Conservation (phyloP, 352 stramenopile species). For the Globisporangium echinulatum region DNA sequence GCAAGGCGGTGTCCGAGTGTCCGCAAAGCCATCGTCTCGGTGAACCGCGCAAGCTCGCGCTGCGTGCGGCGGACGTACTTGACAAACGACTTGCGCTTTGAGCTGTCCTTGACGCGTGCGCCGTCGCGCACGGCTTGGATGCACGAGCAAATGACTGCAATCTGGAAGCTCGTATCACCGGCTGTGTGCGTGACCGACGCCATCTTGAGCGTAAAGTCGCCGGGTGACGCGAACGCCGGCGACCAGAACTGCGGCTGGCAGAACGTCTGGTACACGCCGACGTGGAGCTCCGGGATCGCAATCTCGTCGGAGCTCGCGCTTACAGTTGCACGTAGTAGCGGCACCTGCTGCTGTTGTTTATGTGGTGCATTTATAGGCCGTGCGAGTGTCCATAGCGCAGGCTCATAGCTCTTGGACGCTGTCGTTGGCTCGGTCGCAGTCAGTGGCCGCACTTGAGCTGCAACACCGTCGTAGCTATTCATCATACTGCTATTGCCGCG, state of each 20-base stretch:
- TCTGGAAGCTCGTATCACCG: slow-evolving; percentile 36
- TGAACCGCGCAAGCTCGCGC: slow-evolving; percentile 41
- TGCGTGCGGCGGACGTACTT: slow-evolving; percentile 51
- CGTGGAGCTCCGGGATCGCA: slow-evolving; percentile 57
- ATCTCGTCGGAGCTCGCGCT: slow-evolving; percentile 35
- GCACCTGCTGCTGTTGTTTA: background rate
- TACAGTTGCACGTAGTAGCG: background rate
- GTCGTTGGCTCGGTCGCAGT: background rate
- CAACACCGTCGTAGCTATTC: slow-evolving; percentile 31
- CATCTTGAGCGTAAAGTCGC: slow-evolving; percentile 77
- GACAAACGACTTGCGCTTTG: slow-evolving; percentile 64
- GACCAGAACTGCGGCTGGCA: slow-evolving; percentile 65
- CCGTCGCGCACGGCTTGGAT: slow-evolving; percentile 46
- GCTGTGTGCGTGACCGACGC: slow-evolving; percentile 29
- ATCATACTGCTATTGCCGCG: slow-evolving; percentile 2
- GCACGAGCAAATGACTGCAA: slow-evolving; percentile 57
- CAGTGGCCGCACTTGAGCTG: slow-evolving; percentile 16
- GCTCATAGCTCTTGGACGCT: slow-evolving; percentile 5
- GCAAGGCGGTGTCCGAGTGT: slow-evolving; percentile 60
- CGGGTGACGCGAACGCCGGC: slow-evolving; percentile 58
- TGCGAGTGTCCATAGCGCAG: slow-evolving; percentile 13
- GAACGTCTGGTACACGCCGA: slow-evolving; percentile 60
- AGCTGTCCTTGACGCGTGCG: slow-evolving; percentile 21
- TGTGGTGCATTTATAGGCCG: slow-evolving; percentile 12
- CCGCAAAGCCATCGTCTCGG: slow-evolving; percentile 50